Evolutionary conservation across 2,329 filamentous ascomycete species (phyloP).

Genomic region (Aaosphaeria pasadenensis): DNA sequence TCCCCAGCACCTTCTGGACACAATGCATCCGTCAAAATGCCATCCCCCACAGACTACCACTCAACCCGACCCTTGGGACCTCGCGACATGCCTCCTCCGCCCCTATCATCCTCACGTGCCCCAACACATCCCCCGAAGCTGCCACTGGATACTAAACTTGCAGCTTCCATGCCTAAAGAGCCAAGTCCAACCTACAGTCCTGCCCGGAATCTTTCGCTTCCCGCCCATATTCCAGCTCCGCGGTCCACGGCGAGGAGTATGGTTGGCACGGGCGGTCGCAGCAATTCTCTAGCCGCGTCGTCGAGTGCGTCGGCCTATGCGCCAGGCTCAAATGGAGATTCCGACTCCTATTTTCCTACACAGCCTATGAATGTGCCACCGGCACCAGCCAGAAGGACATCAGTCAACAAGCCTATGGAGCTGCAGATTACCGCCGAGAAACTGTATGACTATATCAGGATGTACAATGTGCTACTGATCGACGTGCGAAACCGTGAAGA

Average conservation of each 20-base stretch:
- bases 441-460: conserved; percentile 67
- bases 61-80: conserved; percentile 44
- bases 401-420: conserved; percentile 53
- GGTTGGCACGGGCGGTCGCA: conserved; percentile 54
- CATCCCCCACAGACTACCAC: conserved; percentile 39
- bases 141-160: conserved; percentile 49
- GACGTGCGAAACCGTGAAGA: conserved; percentile 78
- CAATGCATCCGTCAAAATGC: conserved; percentile 39
- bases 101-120: conserved; percentile 4
- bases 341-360: conserved; percentile 43
- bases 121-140: conserved; percentile 43
- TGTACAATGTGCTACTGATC: conserved; percentile 72
- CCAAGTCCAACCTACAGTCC: conserved; percentile 77
- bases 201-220: conserved; percentile 67
- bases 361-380: conserved; percentile 13
- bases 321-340: conserved; percentile 31
- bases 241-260: conserved; percentile 63
- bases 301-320: conserved; percentile 37
- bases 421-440: conserved; percentile 66
- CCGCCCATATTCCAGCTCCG: conserved; percentile 63
- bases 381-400: conserved; percentile 26
- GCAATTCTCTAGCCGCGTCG: conserved; percentile 51
- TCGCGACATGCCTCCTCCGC: conserved; percentile 50
- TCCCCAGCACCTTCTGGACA: conserved; percentile 15
- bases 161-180: conserved; percentile 62